Conservation (phyloP, 2,329 filamentous ascomycete species). For the Diaporthe destruens region DNA sequence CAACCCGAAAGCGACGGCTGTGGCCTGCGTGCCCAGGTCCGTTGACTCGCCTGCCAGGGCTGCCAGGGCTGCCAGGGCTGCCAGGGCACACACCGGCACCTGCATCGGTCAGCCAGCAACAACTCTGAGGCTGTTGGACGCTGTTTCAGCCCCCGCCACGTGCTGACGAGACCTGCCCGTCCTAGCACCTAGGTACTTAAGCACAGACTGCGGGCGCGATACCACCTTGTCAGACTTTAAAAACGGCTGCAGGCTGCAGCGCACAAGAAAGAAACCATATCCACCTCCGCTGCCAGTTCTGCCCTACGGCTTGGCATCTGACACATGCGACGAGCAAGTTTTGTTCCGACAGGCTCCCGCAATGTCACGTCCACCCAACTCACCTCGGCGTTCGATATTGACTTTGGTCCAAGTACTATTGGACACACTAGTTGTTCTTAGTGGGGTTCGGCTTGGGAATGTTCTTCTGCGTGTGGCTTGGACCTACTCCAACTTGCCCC, state of each 20-base stretch:
- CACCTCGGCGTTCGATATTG: conserved; percentile 15
- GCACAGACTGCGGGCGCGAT: conserved; percentile 14
- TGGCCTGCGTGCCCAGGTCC: not conserved
- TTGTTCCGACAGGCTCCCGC: not conserved
- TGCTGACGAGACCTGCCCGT: conserved; percentile 25
- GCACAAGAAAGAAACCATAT: not conserved
- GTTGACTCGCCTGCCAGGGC: conserved; percentile 16
- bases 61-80: no score
- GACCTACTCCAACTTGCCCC: not conserved
- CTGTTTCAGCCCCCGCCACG: conserved; percentile 28
- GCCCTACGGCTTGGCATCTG: not conserved
- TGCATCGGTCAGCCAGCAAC: not conserved
- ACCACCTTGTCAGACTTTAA: conserved; percentile 13
- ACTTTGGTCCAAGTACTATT: conserved; percentile 18
- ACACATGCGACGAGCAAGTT: conserved; percentile 1
- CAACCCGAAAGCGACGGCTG: not conserved
- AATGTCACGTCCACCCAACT: not conserved
- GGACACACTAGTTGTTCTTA: conserved; percentile 7
- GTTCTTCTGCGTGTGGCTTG: not conserved
- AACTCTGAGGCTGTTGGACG: conserved; percentile 4
- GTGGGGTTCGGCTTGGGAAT: not conserved
- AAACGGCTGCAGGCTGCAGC: no score
- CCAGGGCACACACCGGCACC: no score
- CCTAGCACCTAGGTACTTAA: conserved; percentile 6
- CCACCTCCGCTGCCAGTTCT: not conserved